Conservation (phyloP, 371 early-diverging fungal genomes). For the Syncephalastrum monosporum region DNA sequence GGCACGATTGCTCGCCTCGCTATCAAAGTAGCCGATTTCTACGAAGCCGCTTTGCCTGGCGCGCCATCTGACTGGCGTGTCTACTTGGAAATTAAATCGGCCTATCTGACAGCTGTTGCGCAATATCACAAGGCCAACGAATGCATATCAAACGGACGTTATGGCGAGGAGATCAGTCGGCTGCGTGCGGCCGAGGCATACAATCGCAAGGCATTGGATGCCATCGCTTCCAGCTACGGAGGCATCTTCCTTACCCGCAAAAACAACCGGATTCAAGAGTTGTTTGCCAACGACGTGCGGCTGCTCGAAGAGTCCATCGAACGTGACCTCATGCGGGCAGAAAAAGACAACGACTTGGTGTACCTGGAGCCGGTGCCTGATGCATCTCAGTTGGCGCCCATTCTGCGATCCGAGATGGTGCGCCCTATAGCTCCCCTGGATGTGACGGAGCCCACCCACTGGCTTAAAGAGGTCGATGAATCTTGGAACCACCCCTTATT, state of each 20-base stretch:
- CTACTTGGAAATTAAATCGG: conserved; percentile 68
- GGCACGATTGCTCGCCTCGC: conserved; percentile 80
- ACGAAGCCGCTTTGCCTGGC: conserved; percentile 53
- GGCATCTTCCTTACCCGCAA: not conserved
- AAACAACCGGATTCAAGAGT: conserved; percentile 7
- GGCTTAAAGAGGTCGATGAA: conserved; percentile 27
- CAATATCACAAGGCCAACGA: conserved; percentile 78
- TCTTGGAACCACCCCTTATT: conserved; percentile 76
- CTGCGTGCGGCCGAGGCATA: conserved; percentile 57
- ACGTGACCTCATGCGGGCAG: conserved; percentile 66
- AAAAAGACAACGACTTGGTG: conserved; percentile 87
- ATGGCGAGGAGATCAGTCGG: conserved; percentile 87
- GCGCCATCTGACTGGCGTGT: conserved; percentile 58
- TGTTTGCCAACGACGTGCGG: conserved; percentile 17
- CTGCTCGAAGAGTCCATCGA: conserved; percentile 53
- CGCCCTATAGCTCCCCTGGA: conserved; percentile 53
- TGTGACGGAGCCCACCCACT: conserved; percentile 24
- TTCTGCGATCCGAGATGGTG: conserved; percentile 75
- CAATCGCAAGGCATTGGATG: conserved; percentile 22
- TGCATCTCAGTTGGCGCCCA: conserved; percentile 50
- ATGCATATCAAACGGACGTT: conserved; percentile 68
- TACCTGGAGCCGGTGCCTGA: conserved; percentile 82
- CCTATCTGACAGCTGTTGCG: conserved; percentile 75
- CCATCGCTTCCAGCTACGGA: conserved; percentile 13
- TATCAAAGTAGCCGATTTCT: conserved; percentile 68